Evolutionary conservation across 306 rosid genomes (phyloP), one percentile per base, ranked within the genome.

Genomic region (Quercus parvula): DNA sequence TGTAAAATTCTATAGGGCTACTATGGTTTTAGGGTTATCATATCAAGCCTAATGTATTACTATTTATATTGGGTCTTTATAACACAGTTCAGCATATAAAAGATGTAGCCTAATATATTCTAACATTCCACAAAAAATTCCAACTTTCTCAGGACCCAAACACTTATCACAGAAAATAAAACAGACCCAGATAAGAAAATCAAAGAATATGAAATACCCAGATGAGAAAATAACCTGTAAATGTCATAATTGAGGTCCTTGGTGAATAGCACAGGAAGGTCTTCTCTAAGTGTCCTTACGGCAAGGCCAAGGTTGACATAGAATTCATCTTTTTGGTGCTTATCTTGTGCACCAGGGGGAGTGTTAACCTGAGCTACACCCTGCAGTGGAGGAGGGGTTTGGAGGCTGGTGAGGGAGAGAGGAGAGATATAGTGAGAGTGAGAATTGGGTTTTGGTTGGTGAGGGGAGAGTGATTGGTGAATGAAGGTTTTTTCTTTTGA

Each of bases 271-370:
- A 85, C 56, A 56, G 99, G 98, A 46, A 91, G 25, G 78, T 95
- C 98, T 66, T 95, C 99, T 22, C 98, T 97, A 15, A 95, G 94
- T 2, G 98, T 92, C 77, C 99, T 81, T 3, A 95, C 98, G 46
- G 98, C 98, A 46, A 85, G 75, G 74, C 99, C 99, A 76, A 95
- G 92, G 74, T 92, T 95, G 88, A 95, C 80, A 85, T 87, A 95
- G 83, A 92, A 95, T 12, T 95, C 95, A 56, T 90, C 95, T 62
- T 84, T 89, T 56, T 85, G 85, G 49, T 81, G 85, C 74, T 87
- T 81, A 25, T 88, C 91, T 49, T 90, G 83, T 51, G 79, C 76
- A 80, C 71, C 85, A 4, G 77, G 77, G 24, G 89, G 91, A 14
- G 86, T 83, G 77, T 76, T 89, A 35, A 87, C 84, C 70, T 85